Evolutionary conservation across 352 stramenopile genomes (phyloP), one percentile per base, ranked within the genome.

Genomic region (Blastocystis hominis): DNA sequence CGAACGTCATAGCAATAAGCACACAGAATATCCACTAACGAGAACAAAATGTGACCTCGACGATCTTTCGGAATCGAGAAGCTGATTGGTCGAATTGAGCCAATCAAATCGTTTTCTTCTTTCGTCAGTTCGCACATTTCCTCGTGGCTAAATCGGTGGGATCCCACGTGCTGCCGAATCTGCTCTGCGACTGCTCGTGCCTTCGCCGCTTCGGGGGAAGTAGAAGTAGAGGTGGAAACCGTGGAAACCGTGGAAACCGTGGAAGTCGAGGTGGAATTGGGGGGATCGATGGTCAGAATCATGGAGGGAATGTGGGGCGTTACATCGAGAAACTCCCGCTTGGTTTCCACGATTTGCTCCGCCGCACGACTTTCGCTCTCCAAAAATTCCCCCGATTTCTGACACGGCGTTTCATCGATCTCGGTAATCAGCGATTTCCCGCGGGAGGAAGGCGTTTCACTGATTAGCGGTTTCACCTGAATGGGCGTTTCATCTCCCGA

Each of bases 1-100:
- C 97, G 90, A 63, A 97, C 92, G 78, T 99, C 96, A 90, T 98
- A 99, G 3, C 91, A 92, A 88, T 97, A 98, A 2, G 94, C 94
- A 53, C 97, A 94, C 38, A 98, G 90, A 66, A 98, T 93, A 88
- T 98, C 95, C 0, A 94, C 89, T 4, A 98, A 91, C 47, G 72
- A 84, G 30, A 96, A 88, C n/a, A 94, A 70, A 13, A 88, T 88
- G n/a, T 68, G n/a, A 42, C 63, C 68, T 59, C 59, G 17, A 3
- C 90, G 70, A 64, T 92, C 76, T 34, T 36, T 40, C 42, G 75
- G 79, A 46, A 42, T 36, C 15, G 30, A 76, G 36, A 59, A 40
- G 66, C 44, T 86, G 80, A 59, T 50, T 86, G 46, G 70, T 30
- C 47, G 75, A 42, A 81, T 86, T 61, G 66, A 90, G 42, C 54